Evolutionary conservation across 2,329 filamentous ascomycete genomes (phyloP).

Genomic region (Blastomyces emzantsi): DNA sequence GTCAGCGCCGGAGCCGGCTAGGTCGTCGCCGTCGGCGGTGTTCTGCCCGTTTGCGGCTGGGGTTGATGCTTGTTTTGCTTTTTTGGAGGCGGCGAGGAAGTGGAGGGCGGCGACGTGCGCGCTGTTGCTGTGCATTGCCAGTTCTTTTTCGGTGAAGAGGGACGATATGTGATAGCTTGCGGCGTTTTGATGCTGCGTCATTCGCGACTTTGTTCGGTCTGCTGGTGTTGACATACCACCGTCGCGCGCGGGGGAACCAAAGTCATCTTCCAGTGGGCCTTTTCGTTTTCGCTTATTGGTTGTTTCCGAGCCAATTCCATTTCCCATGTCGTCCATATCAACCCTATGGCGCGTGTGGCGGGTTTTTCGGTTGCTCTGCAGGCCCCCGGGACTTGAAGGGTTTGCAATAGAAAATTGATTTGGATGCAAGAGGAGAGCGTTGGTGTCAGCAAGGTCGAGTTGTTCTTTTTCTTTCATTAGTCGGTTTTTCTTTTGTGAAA

Average conservation of each 20-base stretch:
- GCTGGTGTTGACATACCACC: constrained; percentile 38
- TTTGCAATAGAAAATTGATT: constrained; percentile 59
- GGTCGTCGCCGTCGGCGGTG: constrained; percentile 31
- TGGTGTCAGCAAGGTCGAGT: constrained; percentile 57
- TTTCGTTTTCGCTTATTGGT: constrained; percentile 52
- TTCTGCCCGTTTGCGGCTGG: constrained; percentile 33
- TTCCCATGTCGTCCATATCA: constrained; percentile 45
- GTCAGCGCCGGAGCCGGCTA: constrained; percentile 26
- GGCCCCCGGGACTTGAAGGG: constrained; percentile 53
- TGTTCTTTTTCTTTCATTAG: constrained; percentile 58
- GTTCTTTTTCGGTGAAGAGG: constrained; percentile 60
- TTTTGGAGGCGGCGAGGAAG: constrained; percentile 49
- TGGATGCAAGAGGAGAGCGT: constrained; percentile 55
- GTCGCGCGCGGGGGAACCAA: constrained; percentile 49
- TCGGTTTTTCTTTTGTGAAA: constrained; percentile 49
- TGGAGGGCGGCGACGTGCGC: constrained; percentile 51
- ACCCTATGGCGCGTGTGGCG: constrained; percentile 50
- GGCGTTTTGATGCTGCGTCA: constrained; percentile 49
- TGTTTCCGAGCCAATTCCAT: constrained; percentile 39
- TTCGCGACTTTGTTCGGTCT: constrained; percentile 46
- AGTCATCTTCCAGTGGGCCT: constrained; percentile 46
- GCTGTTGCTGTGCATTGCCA: constrained; percentile 52
- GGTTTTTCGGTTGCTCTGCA: constrained; percentile 54
- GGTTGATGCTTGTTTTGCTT: constrained; percentile 32
- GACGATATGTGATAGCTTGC: constrained; percentile 53